Percentiles rank a stretch among this genome's conserved stretches.
phyloP scores from a whole-genome alignment of 2,329 filamentous ascomycete genomes.

The Arachnomyces sp. region DNA sequence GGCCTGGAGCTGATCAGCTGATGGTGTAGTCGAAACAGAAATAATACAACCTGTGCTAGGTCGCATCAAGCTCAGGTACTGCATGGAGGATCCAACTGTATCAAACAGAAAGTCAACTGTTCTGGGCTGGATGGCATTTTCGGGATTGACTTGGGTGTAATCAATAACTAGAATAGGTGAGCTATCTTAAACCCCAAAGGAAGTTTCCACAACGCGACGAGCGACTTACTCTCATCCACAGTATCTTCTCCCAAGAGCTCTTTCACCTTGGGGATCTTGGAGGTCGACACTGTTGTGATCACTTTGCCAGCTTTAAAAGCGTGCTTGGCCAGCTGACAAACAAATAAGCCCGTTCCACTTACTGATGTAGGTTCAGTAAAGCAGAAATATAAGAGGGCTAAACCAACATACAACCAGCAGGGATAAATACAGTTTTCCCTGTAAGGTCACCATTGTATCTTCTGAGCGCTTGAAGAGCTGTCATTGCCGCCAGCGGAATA shows the following conservation, averaged over 20 bases:
- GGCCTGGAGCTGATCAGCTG: conserved; percentile 23
- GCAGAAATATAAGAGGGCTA: neutral
- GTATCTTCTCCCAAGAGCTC: conserved; percentile 35
- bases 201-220: neutral
- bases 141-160: conserved; percentile 40
- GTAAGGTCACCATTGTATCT: conserved; percentile 39
- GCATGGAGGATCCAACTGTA: conserved; percentile 38
- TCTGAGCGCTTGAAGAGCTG: conserved; percentile 39
- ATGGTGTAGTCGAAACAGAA: conserved; percentile 30
- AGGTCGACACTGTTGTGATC: conserved; percentile 47
- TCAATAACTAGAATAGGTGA: conserved; percentile 35
- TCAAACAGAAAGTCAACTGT: conserved; percentile 47
- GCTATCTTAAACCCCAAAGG: neutral
- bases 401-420: conserved; percentile 32
- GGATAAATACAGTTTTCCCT: conserved; percentile 47
- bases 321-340: conserved; percentile 45
- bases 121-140: conserved; percentile 30
- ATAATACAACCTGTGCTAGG: conserved; percentile 29
- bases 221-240: conserved; percentile 36
- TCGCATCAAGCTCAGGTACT: conserved; percentile 38
- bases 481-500: conserved; percentile 35
- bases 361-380: conserved; percentile 20
- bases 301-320: conserved; percentile 42
- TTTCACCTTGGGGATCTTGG: conserved; percentile 43
- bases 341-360: conserved; percentile 41